phyloP scores from a whole-genome alignment of 495 filamentous ascomycete species.

The Daldinia concentrica region DNA sequence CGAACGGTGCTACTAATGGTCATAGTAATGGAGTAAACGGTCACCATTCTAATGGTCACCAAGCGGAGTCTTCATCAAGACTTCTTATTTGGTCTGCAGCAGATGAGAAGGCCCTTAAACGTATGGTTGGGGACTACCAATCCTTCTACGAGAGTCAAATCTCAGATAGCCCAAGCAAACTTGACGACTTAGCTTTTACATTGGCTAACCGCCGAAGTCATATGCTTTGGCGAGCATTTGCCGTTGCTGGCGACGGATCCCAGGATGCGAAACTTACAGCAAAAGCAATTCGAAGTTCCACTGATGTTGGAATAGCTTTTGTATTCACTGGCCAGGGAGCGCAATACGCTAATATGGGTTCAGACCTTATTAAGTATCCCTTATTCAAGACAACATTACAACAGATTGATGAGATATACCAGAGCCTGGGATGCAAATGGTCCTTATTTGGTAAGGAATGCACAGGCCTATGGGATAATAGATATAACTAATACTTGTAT shows the following conservation, averaged over 20 bases:
- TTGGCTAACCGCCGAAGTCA: slow-evolving; percentile 39
- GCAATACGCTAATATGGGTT: slow-evolving; percentile 62
- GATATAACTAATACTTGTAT: slow-evolving; percentile 4
- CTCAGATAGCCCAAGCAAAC: slow-evolving; percentile 1
- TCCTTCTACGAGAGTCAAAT: slow-evolving; percentile 20
- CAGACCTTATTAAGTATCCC: slow-evolving; percentile 49
- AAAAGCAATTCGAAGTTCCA: slow-evolving; percentile 27
- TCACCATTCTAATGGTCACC: slow-evolving; percentile 4
- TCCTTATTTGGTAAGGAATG: slow-evolving; percentile 40
- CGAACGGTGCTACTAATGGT: slow-evolving; percentile 18
- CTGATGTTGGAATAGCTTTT: slow-evolving; percentile 41
- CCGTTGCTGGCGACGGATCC: slow-evolving; percentile 29
- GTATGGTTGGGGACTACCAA: slow-evolving; percentile 29
- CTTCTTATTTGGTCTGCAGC: slow-evolving; percentile 47
- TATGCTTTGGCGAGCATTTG: slow-evolving; percentile 45
- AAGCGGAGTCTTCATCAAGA: background rate
- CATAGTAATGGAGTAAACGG: slow-evolving; percentile 5
- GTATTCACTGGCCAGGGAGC: slow-evolving; percentile 56
- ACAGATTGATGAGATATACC: slow-evolving; percentile 39
- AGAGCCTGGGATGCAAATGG: slow-evolving; percentile 45
- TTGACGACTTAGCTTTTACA: slow-evolving; percentile 44
- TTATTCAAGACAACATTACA: slow-evolving; percentile 35
- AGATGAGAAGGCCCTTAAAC: slow-evolving; percentile 43
- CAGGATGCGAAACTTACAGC: slow-evolving; percentile 13
- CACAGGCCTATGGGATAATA: no score